phyloP scores from a whole-genome alignment of 176 grass and related monocot genomes.

The Eremochloa ophiuroides region DNA sequence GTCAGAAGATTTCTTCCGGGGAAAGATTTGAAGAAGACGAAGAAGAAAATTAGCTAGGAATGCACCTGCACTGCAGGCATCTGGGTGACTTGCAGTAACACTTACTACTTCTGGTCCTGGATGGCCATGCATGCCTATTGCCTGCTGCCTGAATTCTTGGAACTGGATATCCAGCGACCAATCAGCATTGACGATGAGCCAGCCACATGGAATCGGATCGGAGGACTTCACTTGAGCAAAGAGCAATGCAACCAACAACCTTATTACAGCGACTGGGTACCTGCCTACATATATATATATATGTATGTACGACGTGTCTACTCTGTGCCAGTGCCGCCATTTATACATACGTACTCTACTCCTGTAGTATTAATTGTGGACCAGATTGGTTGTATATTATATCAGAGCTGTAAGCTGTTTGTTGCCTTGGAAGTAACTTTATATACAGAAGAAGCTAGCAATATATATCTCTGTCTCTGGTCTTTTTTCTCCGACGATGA shows the following conservation, averaged over 20 bases:
- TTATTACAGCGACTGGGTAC: conserved; percentile 7
- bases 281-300: not conserved
- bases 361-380: not conserved
- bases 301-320: too few relatives aligned
- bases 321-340: not conserved
- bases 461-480: too few relatives aligned
- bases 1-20: not conserved
- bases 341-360: not conserved
- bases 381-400: too few relatives aligned
- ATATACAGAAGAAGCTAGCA: not conserved
- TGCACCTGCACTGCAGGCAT: not conserved
- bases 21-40: not conserved
- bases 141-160: not conserved
- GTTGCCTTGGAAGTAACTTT: conserved; percentile 40
- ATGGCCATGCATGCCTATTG: not conserved
- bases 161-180: not conserved
- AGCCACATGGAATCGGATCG: not conserved
- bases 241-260: conserved; percentile 14
- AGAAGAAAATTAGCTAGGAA: not conserved
- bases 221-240: not conserved
- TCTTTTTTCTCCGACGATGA: too few relatives aligned
- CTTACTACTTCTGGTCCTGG: not conserved
- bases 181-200: not conserved
- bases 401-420: not conserved
- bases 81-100: conserved; percentile 21